Base-by-base conservation (phyloP, 495 filamentous ascomycete species). In the Tetracladium setigerum region DNA sequence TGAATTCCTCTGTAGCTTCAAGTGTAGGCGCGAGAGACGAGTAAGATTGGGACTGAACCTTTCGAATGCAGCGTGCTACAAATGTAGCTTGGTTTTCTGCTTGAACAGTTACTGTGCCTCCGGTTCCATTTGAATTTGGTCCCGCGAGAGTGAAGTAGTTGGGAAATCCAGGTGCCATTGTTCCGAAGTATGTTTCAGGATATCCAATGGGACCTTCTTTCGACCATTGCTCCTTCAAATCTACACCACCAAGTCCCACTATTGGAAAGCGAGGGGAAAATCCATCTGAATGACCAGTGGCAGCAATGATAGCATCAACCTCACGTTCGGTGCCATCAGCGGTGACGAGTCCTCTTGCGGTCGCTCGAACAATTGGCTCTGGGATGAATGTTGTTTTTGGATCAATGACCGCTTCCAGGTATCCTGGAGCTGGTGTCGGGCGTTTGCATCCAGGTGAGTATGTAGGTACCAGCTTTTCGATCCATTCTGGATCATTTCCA, bases 401-500 rank as follows among this genome's bases (percentile, higher is more conserved):
- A 47, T 75, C 60, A 6, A 64, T 62, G 18, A 79, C 49, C 1
- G 76, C 67, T 43, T 80, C 76, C 0, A 80, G 63, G 50, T 79
- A 80, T 0, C 76, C 77, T 1, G 74, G 76, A 0, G 74, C 77
- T 4, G 77, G 77, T 0, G 77, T 81, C 0, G 77, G 66, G 14
- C 78, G 74, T 19, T 74, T 68, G 38, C 77, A 82, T 52, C 72
- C 69, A 2, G 76, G 76, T 2, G 74, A 64, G 58, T 78, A 81
- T 31, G 77, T 72, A 1, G 78, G 77, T 11, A 79, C 58, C 15
- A 81, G 65, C 12, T 67, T 57, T 1, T 73, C 64, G 5, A 64
- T 58, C 3, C 79, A 57, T n/a, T 73, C 68, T 0, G 73, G 68
- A 41, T 76, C 73, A 24, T 65, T 63, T 8, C 56, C 47, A 15